Percentiles rank a stretch among this genome's conserved stretches.
Evolutionary conservation across 176 grass and related monocot genomes (phyloP).

Genomic region (Phyllostachys edulis): DNA sequence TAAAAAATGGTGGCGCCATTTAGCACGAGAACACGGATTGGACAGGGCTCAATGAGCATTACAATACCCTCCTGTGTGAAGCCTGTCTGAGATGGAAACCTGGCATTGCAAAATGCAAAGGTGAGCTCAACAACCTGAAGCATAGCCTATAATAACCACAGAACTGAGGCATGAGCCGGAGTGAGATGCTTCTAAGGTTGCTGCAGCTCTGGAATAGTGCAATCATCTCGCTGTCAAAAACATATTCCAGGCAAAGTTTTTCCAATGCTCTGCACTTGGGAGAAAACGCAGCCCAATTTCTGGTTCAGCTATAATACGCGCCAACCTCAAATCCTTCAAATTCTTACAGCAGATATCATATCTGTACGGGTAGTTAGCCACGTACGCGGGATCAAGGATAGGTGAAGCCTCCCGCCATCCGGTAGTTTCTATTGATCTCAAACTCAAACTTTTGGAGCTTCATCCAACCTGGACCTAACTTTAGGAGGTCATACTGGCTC

Average conservation of each 20-base stretch:
- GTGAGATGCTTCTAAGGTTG: conserved; percentile 50
- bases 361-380: neutral
- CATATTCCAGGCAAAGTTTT: conserved; percentile 46
- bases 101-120: conserved; percentile 24
- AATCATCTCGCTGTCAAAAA: conserved; percentile 44
- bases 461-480: conserved; percentile 58
- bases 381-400: neutral
- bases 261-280: conserved; percentile 46
- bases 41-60: conserved; percentile 45
- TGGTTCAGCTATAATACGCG: conserved; percentile 32
- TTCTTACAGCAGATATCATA: conserved; percentile 29
- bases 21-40: conserved; percentile 46
- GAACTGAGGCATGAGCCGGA: conserved; percentile 15
- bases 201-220: conserved; percentile 40
- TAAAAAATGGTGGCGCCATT: conserved; percentile 43
- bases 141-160: neutral
- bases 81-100: conserved; percentile 17
- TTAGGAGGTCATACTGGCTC: conserved; percentile 54
- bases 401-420: neutral
- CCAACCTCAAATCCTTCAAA: conserved; percentile 50
- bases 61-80: conserved; percentile 53
- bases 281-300: conserved; percentile 38
- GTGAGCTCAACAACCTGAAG: conserved; percentile 56
- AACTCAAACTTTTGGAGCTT: conserved; percentile 64
- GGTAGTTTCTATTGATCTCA: conserved; percentile 43